A percentile compares a stretch with the other conserved stretches of the same genome.
phyloP scores from a whole-genome alignment of 129 eudicot genomes.

The Chrysanthemum seticuspe region DNA sequence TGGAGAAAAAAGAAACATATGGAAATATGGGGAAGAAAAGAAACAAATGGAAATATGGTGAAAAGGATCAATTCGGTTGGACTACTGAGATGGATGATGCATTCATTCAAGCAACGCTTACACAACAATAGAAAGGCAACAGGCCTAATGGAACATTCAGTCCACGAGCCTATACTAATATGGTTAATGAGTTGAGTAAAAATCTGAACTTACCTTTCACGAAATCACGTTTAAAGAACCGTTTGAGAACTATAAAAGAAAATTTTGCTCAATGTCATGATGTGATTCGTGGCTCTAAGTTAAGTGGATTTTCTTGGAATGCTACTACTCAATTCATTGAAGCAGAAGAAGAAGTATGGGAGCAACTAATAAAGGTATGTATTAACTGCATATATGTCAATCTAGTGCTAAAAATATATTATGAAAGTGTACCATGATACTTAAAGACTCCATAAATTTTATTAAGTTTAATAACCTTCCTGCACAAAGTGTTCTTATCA shows the following conservation, averaged over 20 bases:
- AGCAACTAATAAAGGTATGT: neutral
- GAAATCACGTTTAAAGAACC: neutral
- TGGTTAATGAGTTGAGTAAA: neutral
- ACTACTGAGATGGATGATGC: neutral
- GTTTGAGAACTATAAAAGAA: neutral
- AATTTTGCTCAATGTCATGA: neutral
- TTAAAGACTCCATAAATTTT: neutral
- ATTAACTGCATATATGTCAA: no score
- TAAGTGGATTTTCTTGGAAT: neutral
- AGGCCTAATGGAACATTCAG: neutral
- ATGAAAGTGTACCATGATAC: no score
- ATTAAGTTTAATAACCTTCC: no score
- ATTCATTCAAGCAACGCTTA: neutral
- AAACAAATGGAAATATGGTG: no score
- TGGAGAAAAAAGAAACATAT: neutral
- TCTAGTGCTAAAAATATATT: no score
- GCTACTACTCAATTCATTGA: neutral
- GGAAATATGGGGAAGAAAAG: no score
- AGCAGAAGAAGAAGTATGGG: neutral
- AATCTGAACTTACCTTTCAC: no score
- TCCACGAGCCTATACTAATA: neutral
- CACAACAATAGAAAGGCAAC: neutral
- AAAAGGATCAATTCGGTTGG: no score
- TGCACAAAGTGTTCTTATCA: no score
- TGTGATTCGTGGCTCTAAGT: neutral